phyloP scores from a whole-genome alignment of 2,329 filamentous ascomycete genomes.

The Colletotrichum sp. region DNA sequence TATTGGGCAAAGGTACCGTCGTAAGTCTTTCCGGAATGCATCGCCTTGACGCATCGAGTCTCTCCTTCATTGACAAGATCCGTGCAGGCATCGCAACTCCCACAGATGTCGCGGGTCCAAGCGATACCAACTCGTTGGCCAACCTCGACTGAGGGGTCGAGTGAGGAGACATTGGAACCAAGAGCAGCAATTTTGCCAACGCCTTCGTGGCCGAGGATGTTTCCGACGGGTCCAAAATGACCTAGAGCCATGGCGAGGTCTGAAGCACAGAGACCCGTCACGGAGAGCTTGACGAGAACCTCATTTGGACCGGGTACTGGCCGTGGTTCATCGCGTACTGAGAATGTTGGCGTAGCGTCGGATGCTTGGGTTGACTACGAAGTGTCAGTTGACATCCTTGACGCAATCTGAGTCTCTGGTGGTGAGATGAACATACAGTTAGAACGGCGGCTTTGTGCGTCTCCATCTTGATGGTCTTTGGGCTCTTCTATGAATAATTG shows the following conservation, averaged over 20 bases:
- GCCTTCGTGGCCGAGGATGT: constrained; percentile 49
- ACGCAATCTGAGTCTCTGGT: neutral
- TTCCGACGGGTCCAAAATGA: constrained; percentile 36
- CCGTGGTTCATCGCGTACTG: neutral
- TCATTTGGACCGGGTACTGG: constrained; percentile 24
- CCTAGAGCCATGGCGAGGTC: constrained; percentile 42
- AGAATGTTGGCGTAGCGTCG: neutral
- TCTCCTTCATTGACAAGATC: constrained; percentile 34
- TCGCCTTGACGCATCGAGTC: constrained; percentile 36
- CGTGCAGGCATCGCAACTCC: constrained; percentile 36
- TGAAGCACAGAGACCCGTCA: constrained; percentile 43
- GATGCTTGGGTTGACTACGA: neutral
- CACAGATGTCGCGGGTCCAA: constrained; percentile 42
- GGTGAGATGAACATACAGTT: neutral
- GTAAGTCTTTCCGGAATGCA: constrained; percentile 35
- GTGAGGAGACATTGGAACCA: constrained; percentile 33
- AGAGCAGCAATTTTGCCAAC: constrained; percentile 43
- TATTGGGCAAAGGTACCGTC: constrained; percentile 47
- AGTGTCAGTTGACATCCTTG: neutral
- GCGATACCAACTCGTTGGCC: constrained; percentile 43
- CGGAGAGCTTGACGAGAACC: constrained; percentile 37
- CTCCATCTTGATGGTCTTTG: neutral
- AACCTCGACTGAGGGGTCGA: constrained; percentile 28
- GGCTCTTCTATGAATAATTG: neutral
- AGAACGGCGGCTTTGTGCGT: neutral